These are phyloP conservation scores for Ogataea corticis DNA, from an alignment of 805 yeast genomes.

Conservation along the genomic window DNA sequence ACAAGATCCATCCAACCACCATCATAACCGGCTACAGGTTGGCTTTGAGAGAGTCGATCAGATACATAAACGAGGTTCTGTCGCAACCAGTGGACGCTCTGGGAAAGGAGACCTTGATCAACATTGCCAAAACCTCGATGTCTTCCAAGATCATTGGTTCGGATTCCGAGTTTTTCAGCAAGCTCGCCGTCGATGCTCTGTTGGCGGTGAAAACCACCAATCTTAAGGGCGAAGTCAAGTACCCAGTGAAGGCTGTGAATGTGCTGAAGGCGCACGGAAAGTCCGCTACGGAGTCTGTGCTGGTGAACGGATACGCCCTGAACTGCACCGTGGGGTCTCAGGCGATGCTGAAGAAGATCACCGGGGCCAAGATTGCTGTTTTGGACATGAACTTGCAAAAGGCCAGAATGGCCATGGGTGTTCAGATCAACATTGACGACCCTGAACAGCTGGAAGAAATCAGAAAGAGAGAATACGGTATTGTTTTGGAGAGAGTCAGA, in stretches of 20 bases:
- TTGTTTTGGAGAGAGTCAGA: constrained; percentile 76
- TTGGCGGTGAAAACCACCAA: constrained; percentile 91
- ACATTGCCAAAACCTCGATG: constrained; percentile 97
- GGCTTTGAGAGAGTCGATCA: constrained; percentile 87
- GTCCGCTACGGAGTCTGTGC: constrained; percentile 79
- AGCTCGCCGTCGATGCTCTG: constrained; percentile 93
- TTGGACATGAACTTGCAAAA: constrained; percentile 92
- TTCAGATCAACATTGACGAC: constrained; percentile 92
- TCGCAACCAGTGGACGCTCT: constrained; percentile 76
- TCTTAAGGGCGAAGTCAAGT: constrained; percentile 81
- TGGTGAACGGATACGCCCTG: constrained; percentile 92
- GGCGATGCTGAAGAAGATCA: constrained; percentile 81
- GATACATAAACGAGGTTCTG: constrained; percentile 81
- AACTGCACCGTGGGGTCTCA: constrained; percentile 97
- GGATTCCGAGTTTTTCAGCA: constrained; percentile 86
- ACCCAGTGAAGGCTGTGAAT: constrained; percentile 97
- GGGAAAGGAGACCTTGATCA: constrained; percentile 81
- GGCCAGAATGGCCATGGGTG: constrained; percentile 98
- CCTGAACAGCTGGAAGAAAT: constrained; percentile 91
- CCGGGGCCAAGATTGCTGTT: constrained; percentile 79
- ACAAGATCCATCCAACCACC: constrained; percentile 96
- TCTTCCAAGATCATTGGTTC: constrained; percentile 94
- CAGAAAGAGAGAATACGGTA: constrained; percentile 84
- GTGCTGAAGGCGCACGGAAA: constrained; percentile 96
- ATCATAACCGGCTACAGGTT: constrained; percentile 95